A percentile compares a stretch with the other conserved stretches of the same genome.
Evolutionary conservation across 2,329 filamentous ascomycete species (phyloP).

Genomic region (Penicillium sp.): DNA sequence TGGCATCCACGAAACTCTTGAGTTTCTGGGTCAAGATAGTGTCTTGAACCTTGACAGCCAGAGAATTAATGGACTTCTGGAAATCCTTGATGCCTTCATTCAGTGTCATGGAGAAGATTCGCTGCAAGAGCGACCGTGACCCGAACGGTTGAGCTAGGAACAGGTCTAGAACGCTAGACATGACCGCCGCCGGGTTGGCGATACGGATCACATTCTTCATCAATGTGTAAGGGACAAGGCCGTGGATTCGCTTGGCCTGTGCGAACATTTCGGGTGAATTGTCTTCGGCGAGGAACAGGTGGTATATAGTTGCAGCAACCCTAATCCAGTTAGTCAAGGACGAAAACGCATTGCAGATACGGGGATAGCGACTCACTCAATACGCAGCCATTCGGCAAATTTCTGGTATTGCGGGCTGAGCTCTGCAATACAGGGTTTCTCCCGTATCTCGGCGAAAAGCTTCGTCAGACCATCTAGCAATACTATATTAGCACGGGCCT

Average conservation of each 20-base stretch:
- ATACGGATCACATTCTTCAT: slow-evolving; percentile 97
- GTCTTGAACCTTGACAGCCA: slow-evolving; percentile 81
- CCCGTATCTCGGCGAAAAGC: slow-evolving; percentile 89
- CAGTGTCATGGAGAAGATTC: slow-evolving; percentile 90
- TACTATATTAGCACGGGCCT: slow-evolving; percentile 10
- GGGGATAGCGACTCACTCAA: slow-evolving; percentile 64
- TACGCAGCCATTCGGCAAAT: slow-evolving; percentile 96
- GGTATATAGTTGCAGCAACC: slow-evolving; percentile 93
- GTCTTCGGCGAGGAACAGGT: slow-evolving; percentile 95
- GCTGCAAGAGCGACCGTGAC: slow-evolving; percentile 84
- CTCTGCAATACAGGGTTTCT: slow-evolving; percentile 85
- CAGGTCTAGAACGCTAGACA: slow-evolving; percentile 92
- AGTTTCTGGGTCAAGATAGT: slow-evolving; percentile 79
- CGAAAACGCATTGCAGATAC: not conserved
- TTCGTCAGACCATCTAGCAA: slow-evolving; percentile 79
- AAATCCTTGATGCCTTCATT: slow-evolving; percentile 87
- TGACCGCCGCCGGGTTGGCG: slow-evolving; percentile 93
- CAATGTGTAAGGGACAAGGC: slow-evolving; percentile 87
- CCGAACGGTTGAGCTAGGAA: slow-evolving; percentile 97
- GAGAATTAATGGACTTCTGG: slow-evolving; percentile 82
- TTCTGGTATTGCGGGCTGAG: slow-evolving; percentile 96
- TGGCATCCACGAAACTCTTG: slow-evolving; percentile 75
- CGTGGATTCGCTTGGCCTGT: slow-evolving; percentile 92
- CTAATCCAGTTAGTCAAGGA: slow-evolving; percentile 37
- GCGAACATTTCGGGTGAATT: slow-evolving; percentile 97